Evolutionary conservation across 2,329 filamentous ascomycete genomes (phyloP).

Genomic region (Monilinia laxa): DNA sequence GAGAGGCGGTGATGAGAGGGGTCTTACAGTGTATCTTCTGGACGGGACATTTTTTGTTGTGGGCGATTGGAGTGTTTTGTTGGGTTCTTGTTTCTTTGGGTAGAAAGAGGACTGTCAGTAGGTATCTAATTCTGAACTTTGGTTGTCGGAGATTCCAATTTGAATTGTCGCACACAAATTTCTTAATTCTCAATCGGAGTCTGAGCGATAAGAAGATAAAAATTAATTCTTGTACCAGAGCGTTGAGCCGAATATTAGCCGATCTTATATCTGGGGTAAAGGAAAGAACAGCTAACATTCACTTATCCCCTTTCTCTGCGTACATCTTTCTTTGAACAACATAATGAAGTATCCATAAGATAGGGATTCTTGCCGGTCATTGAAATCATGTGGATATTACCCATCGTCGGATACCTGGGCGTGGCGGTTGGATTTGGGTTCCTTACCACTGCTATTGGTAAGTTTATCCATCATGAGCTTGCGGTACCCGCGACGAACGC

Average conservation of each 20-base stretch:
- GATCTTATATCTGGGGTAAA: slow-evolving; percentile 23
- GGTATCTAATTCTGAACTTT: neutral
- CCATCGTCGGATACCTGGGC: slow-evolving; percentile 85
- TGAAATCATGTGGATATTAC: slow-evolving; percentile 79
- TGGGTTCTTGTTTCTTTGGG: neutral
- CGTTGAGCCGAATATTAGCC: slow-evolving; percentile 24
- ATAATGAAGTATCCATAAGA: slow-evolving; percentile 36
- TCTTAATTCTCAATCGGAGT: slow-evolving; percentile 1
- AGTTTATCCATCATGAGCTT: slow-evolving; percentile 28
- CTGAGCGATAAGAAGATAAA: slow-evolving; percentile 17
- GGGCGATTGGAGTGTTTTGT: neutral
- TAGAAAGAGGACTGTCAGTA: neutral
- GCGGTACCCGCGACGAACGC: neutral
- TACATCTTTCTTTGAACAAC: slow-evolving; percentile 9
- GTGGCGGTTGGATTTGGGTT: slow-evolving; percentile 88
- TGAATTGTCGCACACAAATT: slow-evolving; percentile 1
- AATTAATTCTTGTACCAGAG: too few species aligned
- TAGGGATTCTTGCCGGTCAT: neutral
- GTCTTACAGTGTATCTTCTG: slow-evolving; percentile 85
- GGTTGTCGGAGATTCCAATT: neutral
- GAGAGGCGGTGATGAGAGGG: slow-evolving; percentile 22
- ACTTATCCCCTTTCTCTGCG: neutral
- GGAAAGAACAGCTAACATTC: slow-evolving; percentile 21
- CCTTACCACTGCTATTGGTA: slow-evolving; percentile 89
- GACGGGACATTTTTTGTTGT: slow-evolving; percentile 77